Evolutionary conservation across 345 rosid species (phyloP), one percentile per base, ranked within the genome.

Genomic region (Carallia brachiata): DNA sequence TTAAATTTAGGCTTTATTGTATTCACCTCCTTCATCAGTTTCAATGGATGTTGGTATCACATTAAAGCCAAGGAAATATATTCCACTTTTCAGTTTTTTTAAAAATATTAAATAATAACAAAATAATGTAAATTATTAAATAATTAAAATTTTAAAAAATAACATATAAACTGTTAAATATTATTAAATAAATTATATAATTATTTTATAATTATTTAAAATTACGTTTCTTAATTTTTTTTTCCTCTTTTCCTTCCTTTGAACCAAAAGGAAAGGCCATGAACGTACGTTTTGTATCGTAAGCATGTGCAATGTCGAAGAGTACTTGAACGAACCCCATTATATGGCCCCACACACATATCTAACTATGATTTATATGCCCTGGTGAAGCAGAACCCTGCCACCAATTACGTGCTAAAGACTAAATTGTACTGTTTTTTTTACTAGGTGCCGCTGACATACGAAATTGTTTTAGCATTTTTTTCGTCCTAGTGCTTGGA

Each of bases 211-310:
- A 23, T 36, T 36, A 36, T 23, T 0, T 23, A 23, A 23, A 23
- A 23, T 23, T 23, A 23, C 23, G 23, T 23, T 36, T 36, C 5
- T 36, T 36, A 36, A 4, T 36, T 37, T 5, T 10, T 10, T 44
- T 2, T 44, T 44, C 3, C 4, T 30, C 0, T 47, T 58, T 65
- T 66, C 37, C 63, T 78, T 75, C 60, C 58, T 71, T 65, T 70
- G 72, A 78, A 78, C 78, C 82, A 62, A 75, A 70, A 59, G 27
- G 64, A 72, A 36, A 12, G 57, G 74, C 56, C 40, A 64, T 68
- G 79, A 61, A 58, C 73, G 39, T 55, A 58, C 73, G 39, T 55
- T 72, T 19, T 18, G 50, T 48, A 58, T 47, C 65, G 65, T 66
- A 52, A 61, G 68, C 77, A 73, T 73, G 77, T 73, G 71, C 71